These are phyloP conservation scores for Pseudogymnoascus sp. DNA, from an alignment of 2,329 filamentous ascomycete species.

Conservation along the genomic window DNA sequence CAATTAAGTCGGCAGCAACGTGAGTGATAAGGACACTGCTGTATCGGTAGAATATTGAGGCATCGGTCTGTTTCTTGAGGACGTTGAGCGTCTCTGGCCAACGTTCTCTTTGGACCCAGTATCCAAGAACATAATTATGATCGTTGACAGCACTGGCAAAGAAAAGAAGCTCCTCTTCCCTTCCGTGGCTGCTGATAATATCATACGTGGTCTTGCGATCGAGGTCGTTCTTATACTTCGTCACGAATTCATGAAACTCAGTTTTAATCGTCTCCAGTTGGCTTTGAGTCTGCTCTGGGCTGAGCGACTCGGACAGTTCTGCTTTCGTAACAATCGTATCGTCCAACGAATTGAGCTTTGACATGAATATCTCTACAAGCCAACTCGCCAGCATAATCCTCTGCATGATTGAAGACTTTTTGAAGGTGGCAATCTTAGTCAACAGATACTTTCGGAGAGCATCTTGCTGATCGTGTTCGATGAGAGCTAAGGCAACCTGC, in stretches of 20 bases:
- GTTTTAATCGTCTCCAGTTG: slow-evolving; percentile 62
- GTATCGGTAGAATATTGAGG: slow-evolving; percentile 92
- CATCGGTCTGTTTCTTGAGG: slow-evolving; percentile 84
- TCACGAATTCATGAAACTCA: slow-evolving; percentile 85
- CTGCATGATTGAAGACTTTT: slow-evolving; percentile 83
- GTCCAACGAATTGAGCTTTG: slow-evolving; percentile 87
- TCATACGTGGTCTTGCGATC: slow-evolving; percentile 92
- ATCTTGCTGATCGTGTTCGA: slow-evolving; percentile 84
- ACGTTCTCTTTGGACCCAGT: slow-evolving; percentile 93
- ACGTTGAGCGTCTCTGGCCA: slow-evolving; percentile 84
- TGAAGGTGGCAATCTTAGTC: slow-evolving; percentile 73
- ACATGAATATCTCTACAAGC: slow-evolving; percentile 95
- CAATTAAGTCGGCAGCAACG: slow-evolving; percentile 76
- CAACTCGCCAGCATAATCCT: slow-evolving; percentile 90
- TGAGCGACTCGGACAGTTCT: slow-evolving; percentile 65
- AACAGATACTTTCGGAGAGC: slow-evolving; percentile 83
- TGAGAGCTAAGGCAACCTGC: slow-evolving; percentile 83
- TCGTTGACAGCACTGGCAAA: slow-evolving; percentile 86
- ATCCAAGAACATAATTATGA: slow-evolving; percentile 88
- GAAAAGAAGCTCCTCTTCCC: slow-evolving; percentile 85
- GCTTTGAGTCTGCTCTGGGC: slow-evolving; percentile 61
- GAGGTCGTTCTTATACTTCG: slow-evolving; percentile 75
- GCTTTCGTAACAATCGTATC: slow-evolving; percentile 88
- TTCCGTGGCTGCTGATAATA: slow-evolving; percentile 88
- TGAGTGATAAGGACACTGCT: slow-evolving; percentile 95